phyloP scores from a whole-genome alignment of 371 early-diverging fungal species.

The Vittaforma corneae region DNA sequence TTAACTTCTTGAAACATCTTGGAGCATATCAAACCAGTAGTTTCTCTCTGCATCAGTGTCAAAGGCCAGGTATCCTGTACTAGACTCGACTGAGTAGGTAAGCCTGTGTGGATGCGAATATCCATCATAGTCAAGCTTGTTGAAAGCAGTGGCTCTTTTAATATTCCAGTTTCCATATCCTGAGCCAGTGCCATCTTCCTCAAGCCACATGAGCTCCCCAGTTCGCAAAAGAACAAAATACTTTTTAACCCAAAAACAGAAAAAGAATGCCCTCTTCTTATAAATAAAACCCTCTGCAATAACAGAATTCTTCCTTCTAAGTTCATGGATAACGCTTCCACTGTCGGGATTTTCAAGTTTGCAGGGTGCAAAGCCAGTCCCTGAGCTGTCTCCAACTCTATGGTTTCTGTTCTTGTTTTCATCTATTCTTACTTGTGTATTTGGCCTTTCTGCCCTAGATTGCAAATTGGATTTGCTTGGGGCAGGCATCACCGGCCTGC shows the following conservation, averaged over 20 bases:
- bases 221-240: slow-evolving; percentile 47
- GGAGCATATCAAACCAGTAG: slow-evolving; percentile 37
- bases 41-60: slow-evolving; percentile 38
- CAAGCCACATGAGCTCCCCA: slow-evolving; percentile 45
- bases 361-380: slow-evolving; percentile 5
- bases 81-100: not conserved
- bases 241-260: slow-evolving; percentile 51
- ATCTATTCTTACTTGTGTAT: not conserved
- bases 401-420: slow-evolving; percentile 8
- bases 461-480: not conserved
- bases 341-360: not conserved
- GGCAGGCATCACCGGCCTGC: too few species aligned
- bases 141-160: not conserved
- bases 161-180: slow-evolving; percentile 45
- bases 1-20: not conserved
- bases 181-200: slow-evolving; percentile 27
- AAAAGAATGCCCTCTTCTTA: slow-evolving; percentile 46
- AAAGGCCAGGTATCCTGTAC: slow-evolving; percentile 27
- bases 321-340: slow-evolving; percentile 30
- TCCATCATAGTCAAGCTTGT: slow-evolving; percentile 5
- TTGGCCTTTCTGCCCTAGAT: not conserved
- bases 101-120: slow-evolving; percentile 35
- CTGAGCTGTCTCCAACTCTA: too few species aligned
- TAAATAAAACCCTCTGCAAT: slow-evolving; percentile 37
- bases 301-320: slow-evolving; percentile 28